Conservation (phyloP, 805 yeast genomes). For the Wickerhamiella galacta region DNA sequence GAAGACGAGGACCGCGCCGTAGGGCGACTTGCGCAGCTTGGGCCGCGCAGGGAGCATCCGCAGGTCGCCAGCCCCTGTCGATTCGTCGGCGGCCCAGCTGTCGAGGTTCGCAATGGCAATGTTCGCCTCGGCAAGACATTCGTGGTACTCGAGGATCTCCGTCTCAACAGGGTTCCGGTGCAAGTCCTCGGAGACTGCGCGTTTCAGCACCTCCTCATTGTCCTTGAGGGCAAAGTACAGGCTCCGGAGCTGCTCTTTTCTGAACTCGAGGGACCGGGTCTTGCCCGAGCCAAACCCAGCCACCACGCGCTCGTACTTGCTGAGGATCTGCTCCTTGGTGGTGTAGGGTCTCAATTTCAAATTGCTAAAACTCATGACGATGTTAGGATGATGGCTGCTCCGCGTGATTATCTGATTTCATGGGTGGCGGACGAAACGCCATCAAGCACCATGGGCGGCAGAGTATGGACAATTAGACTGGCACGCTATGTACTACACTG, state of each 20-base stretch:
- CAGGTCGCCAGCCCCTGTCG: constrained; percentile 15
- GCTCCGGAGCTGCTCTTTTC: constrained; percentile 49
- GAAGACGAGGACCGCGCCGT: constrained; percentile 57
- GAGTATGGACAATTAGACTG: too few species aligned
- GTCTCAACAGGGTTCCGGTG: constrained; percentile 51
- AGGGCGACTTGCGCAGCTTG: constrained; percentile 19
- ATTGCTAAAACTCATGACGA: background rate
- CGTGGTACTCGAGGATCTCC: constrained; percentile 36
- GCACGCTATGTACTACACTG: too few species aligned
- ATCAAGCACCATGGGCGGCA: too few species aligned
- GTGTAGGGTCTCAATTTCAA: constrained; percentile 2
- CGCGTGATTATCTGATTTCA: too few species aligned
- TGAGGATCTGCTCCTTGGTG: constrained; percentile 29
- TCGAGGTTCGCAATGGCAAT: constrained; percentile 42
- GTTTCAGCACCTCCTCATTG: constrained; percentile 34
- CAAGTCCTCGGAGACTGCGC: constrained; percentile 51
- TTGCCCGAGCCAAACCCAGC: constrained; percentile 30
- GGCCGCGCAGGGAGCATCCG: constrained; percentile 10
- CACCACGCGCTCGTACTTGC: constrained; percentile 28
- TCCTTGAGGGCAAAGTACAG: constrained; percentile 49
- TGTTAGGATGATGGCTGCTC: too few species aligned
- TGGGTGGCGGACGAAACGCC: too few species aligned
- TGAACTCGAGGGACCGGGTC: constrained; percentile 34
- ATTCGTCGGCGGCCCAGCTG: constrained; percentile 41
- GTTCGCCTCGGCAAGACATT: constrained; percentile 37